These are phyloP conservation scores for Lentinula aciculospora DNA, from an alignment of 768 basidiomycete species.

Conservation along the genomic window DNA sequence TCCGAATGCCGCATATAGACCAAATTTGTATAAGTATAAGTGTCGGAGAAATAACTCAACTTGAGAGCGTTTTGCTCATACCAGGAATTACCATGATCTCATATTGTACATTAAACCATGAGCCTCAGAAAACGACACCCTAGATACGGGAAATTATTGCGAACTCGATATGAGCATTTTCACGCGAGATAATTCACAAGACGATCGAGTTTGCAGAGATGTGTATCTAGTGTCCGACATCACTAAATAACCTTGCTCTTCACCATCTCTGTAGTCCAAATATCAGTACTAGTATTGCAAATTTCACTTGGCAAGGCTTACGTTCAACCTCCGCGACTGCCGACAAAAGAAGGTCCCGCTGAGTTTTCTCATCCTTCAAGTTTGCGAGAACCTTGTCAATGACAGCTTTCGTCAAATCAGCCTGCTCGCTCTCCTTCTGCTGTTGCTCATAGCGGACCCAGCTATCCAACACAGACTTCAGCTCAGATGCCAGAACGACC, in stretches of 20 bases:
- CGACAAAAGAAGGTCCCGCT: slow-evolving; percentile 72
- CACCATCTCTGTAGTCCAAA: slow-evolving; percentile 60
- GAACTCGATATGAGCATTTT: background rate
- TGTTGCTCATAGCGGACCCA: slow-evolving; percentile 99
- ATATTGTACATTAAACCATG: too few species aligned
- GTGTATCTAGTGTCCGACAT: background rate
- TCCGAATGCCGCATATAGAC: too few species aligned
- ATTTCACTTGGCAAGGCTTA: slow-evolving; percentile 60
- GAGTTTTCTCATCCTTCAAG: slow-evolving; percentile 83
- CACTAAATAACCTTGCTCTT: slow-evolving; percentile 85
- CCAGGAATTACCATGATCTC: too few species aligned
- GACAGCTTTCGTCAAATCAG: slow-evolving; percentile 81
- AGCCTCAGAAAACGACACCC: too few species aligned
- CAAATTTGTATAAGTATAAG: too few species aligned
- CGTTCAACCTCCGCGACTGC: slow-evolving; percentile 91
- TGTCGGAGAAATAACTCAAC: too few species aligned
- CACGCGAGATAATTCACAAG: background rate
- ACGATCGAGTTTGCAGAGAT: background rate
- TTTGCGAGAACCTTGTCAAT: slow-evolving; percentile 83
- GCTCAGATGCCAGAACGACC: slow-evolving; percentile 77
- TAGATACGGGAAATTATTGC: too few species aligned
- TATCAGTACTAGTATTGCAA: background rate
- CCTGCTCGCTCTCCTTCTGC: slow-evolving; percentile 93
- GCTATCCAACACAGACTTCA: slow-evolving; percentile 93
- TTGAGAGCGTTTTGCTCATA: too few species aligned